Conservation (phyloP, 2,329 filamentous ascomycete species). For the Ambrosiella beaveri region DNA sequence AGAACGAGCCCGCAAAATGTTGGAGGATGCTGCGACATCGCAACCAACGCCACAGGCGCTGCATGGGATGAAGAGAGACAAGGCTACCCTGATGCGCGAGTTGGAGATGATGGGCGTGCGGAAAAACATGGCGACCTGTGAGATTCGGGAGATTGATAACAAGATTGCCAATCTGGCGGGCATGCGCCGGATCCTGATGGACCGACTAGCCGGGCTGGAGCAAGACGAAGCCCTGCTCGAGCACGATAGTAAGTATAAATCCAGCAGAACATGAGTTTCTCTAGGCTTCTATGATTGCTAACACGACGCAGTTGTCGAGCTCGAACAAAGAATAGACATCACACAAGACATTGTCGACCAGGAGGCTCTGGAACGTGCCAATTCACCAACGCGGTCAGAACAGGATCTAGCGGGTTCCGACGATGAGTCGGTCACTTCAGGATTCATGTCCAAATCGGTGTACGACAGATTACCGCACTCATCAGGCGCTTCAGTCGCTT, state of each 20-base stretch:
- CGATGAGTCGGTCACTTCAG: slow-evolving; percentile 21
- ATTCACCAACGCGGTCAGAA: slow-evolving; percentile 33
- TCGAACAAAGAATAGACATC: slow-evolving; percentile 44
- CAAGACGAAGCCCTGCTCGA: slow-evolving; percentile 82
- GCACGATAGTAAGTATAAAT: slow-evolving; percentile 53
- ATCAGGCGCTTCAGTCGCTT: slow-evolving; percentile 30
- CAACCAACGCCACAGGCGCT: slow-evolving; percentile 48
- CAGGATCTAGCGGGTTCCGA: slow-evolving; percentile 35
- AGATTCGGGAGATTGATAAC: slow-evolving; percentile 91
- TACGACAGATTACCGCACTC: slow-evolving; percentile 69
- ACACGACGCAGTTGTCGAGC: slow-evolving; percentile 35
- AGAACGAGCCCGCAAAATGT: slow-evolving; percentile 58
- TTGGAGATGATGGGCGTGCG: slow-evolving; percentile 81
- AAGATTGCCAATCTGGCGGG: slow-evolving; percentile 86
- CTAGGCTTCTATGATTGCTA: not conserved
- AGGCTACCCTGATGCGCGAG: slow-evolving; percentile 61
- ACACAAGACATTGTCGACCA: slow-evolving; percentile 42
- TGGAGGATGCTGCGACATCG: slow-evolving; percentile 40
- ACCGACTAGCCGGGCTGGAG: slow-evolving; percentile 70
- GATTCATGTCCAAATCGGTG: slow-evolving; percentile 94
- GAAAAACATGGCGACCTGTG: slow-evolving; percentile 94
- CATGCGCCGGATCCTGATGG: slow-evolving; percentile 83
- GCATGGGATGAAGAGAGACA: slow-evolving; percentile 61
- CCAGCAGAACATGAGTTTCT: not conserved
- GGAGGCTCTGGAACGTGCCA: slow-evolving; percentile 37